Evolutionary conservation across 1,284 basidiomycete genomes (phyloP).

Genomic region (Naganishia liquefaciens): DNA sequence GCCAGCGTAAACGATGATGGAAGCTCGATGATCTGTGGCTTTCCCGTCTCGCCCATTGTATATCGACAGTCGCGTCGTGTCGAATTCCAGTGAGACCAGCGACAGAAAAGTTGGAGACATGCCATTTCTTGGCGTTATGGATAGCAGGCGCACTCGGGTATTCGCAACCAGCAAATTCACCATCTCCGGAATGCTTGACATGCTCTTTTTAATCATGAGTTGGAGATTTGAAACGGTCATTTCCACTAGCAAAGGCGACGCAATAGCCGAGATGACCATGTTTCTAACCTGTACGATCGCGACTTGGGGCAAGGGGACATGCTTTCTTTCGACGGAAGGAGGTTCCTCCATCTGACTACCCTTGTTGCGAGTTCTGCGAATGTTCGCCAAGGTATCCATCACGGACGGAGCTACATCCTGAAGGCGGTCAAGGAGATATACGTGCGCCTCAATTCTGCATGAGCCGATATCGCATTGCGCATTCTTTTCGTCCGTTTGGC

Average conservation of each 20-base stretch:
- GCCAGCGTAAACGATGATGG: constrained; percentile 14
- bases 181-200: constrained; percentile 10
- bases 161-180: constrained; percentile 7
- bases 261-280: constrained; percentile 8
- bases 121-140: constrained; percentile 11
- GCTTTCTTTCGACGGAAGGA: background rate
- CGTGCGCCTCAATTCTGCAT: constrained; percentile 15
- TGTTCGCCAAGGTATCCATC: background rate
- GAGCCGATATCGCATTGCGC: constrained; percentile 2
- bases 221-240: constrained; percentile 16
- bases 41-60: background rate
- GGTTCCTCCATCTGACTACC: too few relatives aligned
- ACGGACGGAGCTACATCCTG: constrained; percentile 16
- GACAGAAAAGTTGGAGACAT: background rate
- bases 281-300: constrained; percentile 8
- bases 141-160: constrained; percentile 15
- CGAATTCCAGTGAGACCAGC: constrained; percentile 12
- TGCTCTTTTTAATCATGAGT: constrained; percentile 1
- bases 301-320: background rate
- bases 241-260: constrained; percentile 17
- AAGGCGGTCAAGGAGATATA: constrained; percentile 17
- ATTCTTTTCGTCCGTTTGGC: background rate
- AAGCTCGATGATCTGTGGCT: constrained; percentile 1
- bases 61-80: constrained; percentile 7
- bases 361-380: background rate